phyloP scores from a whole-genome alignment of 495 filamentous ascomycete species.

The Neurospora sp. region DNA sequence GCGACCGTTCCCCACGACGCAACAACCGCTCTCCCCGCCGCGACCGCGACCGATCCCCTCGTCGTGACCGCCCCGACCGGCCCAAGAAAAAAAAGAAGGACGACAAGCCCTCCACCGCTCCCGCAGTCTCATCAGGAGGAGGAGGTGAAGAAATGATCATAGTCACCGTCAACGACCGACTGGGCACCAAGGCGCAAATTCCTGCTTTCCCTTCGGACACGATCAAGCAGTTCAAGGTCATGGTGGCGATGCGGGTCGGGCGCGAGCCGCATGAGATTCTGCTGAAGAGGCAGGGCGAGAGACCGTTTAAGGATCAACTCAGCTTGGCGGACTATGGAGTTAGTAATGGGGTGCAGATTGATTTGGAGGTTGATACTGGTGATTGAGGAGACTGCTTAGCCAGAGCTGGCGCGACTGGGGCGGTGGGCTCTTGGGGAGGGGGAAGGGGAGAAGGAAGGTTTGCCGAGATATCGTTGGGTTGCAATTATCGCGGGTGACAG shows the following conservation, averaged over 20 bases:
- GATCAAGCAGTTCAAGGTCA: slow-evolving; percentile 78
- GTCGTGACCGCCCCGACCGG: slow-evolving; percentile 6
- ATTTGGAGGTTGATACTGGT: slow-evolving; percentile 75
- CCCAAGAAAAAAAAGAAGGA: background rate
- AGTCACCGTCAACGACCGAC: slow-evolving; percentile 82
- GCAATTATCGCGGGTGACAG: too few relatives aligned
- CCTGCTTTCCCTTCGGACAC: slow-evolving; percentile 75
- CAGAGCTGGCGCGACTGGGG: too few relatives aligned
- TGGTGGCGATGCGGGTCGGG: slow-evolving; percentile 79
- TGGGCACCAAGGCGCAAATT: slow-evolving; percentile 84
- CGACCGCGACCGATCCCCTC: slow-evolving; percentile 19
- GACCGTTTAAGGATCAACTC: slow-evolving; percentile 83
- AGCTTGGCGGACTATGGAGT: slow-evolving; percentile 84
- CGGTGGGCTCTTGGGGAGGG: too few relatives aligned
- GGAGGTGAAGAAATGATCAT: slow-evolving; percentile 73
- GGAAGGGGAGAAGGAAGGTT: too few relatives aligned
- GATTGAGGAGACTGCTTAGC: slow-evolving; percentile 36
- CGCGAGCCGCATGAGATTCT: slow-evolving; percentile 83
- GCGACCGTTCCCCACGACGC: slow-evolving; percentile 1
- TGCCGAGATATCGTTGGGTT: too few relatives aligned
- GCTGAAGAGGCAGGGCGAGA: slow-evolving; percentile 80
- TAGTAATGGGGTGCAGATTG: slow-evolving; percentile 78
- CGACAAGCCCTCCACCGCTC: slow-evolving; percentile 7
- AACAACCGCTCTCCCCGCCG: slow-evolving; percentile 20
- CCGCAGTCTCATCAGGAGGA: slow-evolving; percentile 1